Evolutionary conservation across 768 basidiomycete species (phyloP).

Genomic region (Pisolithus microcarpus): DNA sequence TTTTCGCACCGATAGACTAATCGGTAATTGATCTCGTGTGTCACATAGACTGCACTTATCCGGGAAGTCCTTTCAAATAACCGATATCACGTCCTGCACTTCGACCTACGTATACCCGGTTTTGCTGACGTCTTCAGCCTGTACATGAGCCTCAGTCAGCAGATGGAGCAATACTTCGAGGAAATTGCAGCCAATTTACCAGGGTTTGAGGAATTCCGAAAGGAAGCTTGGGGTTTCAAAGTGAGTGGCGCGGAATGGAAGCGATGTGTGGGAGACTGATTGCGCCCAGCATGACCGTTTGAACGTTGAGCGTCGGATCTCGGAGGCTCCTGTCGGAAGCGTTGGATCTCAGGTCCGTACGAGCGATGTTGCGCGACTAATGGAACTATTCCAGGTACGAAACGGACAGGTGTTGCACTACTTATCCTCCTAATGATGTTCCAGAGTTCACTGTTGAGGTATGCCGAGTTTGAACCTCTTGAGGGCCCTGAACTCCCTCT

Average conservation of each 20-base stretch:
- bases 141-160: conserved; percentile 68
- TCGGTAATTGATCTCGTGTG: neutral
- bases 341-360: conserved; percentile 53
- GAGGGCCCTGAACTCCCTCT: conserved; percentile 21
- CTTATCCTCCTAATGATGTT: neutral
- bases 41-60: conserved; percentile 60
- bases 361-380: conserved; percentile 72
- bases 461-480: conserved; percentile 58
- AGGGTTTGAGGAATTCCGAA: conserved; percentile 68
- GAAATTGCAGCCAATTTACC: conserved; percentile 48
- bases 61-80: conserved; percentile 67
- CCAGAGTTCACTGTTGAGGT: conserved; percentile 63
- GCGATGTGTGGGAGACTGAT: conserved; percentile 1
- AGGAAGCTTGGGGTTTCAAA: conserved; percentile 75
- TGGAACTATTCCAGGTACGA: conserved; percentile 75
- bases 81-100: conserved; percentile 72
- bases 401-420: neutral
- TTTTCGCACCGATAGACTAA: conserved; percentile 3
- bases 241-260: conserved; percentile 26
- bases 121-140: conserved; percentile 77
- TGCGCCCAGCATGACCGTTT: conserved; percentile 61
- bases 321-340: conserved; percentile 36
- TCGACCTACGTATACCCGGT: conserved; percentile 77
- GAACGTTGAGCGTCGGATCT: conserved; percentile 56
- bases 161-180: conserved; percentile 78